Evolutionary conservation across 2,329 filamentous ascomycete species (phyloP), one percentile per base, ranked within the genome.

Genomic region (Ascocoryne sarcoides): DNA sequence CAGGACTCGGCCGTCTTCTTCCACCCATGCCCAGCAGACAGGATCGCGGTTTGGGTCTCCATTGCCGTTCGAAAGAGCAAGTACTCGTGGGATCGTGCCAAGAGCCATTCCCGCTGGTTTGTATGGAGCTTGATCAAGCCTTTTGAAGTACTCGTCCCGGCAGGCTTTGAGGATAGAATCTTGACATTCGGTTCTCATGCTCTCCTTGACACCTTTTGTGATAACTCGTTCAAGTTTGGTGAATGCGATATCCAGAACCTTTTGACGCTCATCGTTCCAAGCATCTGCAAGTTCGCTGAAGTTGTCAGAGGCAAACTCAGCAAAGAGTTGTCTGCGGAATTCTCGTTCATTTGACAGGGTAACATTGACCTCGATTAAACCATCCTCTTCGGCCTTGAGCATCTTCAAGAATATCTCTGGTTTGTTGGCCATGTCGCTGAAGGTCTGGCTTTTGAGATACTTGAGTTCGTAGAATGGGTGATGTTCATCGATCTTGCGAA

Each of bases 401-500:
- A 98, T 98, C 65, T 93, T 90, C 41, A 98, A 67, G 60, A 92
- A 98, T 18, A 95, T 70, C 49, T 95, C 89, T 1, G 92, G 92
- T 39, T 84, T 80, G 38, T 79, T 77, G 2, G 87, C 83, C 44
- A 96, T 75, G 50, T 92, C 84, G 31, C 70, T 69, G 46, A 95
- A 83, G 5, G 85, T 84, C 62, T 95, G 89, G 54, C 92, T 88
- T 49, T 87, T 79, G 15, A 98, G 71, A 54, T 98, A 98, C 63
- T 98, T 95, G 68, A 98, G 86, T 62, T 96, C 92, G 60, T 96
- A 96, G 62, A 93, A 96, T 0, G 88, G 87, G 56, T 96, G 89
- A 17, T 92, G 80, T 46, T 96, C 90, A 53, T 95, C 89, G 52
- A 98, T 96, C 57, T 86, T 85, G 42, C 85, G 84, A 39, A 95